Conservation (phyloP, 169 alveolate genomes). For the Ichthyophthirius multifiliis region DNA sequence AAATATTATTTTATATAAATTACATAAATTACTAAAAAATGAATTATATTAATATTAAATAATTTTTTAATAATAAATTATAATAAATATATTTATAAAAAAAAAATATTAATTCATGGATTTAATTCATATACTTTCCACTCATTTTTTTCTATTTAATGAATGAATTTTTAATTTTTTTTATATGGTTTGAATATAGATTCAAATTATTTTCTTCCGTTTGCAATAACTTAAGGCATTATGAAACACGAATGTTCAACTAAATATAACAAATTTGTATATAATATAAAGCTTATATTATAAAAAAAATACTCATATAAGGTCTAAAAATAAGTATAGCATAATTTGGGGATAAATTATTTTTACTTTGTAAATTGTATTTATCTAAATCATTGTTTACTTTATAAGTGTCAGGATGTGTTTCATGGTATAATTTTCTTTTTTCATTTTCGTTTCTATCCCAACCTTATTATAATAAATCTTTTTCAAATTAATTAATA, state of each 20-base stretch:
- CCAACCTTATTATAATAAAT: slow-evolving; percentile 11
- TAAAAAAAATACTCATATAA: not conserved
- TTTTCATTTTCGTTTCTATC: slow-evolving; percentile 24
- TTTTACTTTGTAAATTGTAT: slow-evolving; percentile 18
- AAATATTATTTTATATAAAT: too few species aligned
- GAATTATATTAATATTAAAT: too few species aligned
- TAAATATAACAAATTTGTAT: not conserved
- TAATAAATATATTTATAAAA: not conserved
- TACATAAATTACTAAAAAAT: too few species aligned
- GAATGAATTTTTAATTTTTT: slow-evolving; percentile 1
- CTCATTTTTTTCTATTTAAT: not conserved
- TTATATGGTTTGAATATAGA: slow-evolving; percentile 34
- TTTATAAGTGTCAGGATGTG: slow-evolving; percentile 7
- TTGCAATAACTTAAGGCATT: slow-evolving; percentile 33
- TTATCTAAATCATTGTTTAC: slow-evolving; percentile 12
- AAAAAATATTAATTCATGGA: not conserved
- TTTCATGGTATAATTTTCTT: not conserved
- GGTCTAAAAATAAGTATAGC: not conserved
- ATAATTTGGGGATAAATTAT: slow-evolving; percentile 13
- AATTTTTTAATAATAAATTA: not conserved
- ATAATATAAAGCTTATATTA: not conserved
- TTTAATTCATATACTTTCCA: slow-evolving; percentile 10
- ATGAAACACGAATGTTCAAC: not conserved
- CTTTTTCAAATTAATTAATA: not conserved
- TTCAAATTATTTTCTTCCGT: slow-evolving; percentile 26